A percentile compares a stretch with the other conserved stretches of the same genome.
Conservation (phyloP, 1,139 yeast genomes). For the Suhomyces maxii region DNA sequence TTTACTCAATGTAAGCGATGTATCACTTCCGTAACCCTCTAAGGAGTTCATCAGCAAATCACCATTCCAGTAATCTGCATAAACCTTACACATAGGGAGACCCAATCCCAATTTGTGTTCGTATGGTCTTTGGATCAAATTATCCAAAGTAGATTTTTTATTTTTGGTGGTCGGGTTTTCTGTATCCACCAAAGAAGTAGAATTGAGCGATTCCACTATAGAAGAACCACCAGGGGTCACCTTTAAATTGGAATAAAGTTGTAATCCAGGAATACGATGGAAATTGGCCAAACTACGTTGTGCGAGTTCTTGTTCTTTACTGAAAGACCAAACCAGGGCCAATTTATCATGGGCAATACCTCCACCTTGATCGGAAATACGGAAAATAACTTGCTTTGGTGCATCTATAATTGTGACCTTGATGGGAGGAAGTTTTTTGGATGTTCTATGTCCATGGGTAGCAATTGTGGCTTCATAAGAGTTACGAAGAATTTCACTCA, state of each 20-base stretch:
- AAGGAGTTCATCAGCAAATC: slow-evolving; percentile 76
- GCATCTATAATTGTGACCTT: slow-evolving; percentile 69
- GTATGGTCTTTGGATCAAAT: slow-evolving; percentile 68
- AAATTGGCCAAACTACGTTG: slow-evolving; percentile 58
- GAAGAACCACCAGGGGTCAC: slow-evolving; percentile 45
- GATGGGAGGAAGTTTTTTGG: slow-evolving; percentile 61
- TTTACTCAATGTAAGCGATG: slow-evolving; percentile 73
- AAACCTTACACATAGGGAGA: slow-evolving; percentile 85
- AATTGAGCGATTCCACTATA: slow-evolving; percentile 28
- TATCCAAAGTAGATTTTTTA: slow-evolving; percentile 39
- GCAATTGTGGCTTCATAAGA: slow-evolving; percentile 76
- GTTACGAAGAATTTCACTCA: slow-evolving; percentile 85
- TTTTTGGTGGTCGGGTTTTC: slow-evolving; percentile 30
- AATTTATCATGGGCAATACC: slow-evolving; percentile 66
- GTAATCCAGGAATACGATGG: slow-evolving; percentile 65
- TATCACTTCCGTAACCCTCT: slow-evolving; percentile 91
- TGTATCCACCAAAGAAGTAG: slow-evolving; percentile 44
- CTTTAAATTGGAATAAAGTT: slow-evolving; percentile 40
- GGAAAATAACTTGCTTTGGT: slow-evolving; percentile 64
- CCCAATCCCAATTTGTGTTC: slow-evolving; percentile 81
- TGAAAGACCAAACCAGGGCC: slow-evolving; percentile 79
- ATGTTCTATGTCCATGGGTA: slow-evolving; percentile 30
- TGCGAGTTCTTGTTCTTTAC: slow-evolving; percentile 62
- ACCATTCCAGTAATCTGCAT: slow-evolving; percentile 97
- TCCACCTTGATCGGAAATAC: slow-evolving; percentile 89